These are phyloP conservation scores for Hippophae gyantsensis DNA, from an alignment of 306 rosid genomes.

Conservation along the genomic window DNA sequence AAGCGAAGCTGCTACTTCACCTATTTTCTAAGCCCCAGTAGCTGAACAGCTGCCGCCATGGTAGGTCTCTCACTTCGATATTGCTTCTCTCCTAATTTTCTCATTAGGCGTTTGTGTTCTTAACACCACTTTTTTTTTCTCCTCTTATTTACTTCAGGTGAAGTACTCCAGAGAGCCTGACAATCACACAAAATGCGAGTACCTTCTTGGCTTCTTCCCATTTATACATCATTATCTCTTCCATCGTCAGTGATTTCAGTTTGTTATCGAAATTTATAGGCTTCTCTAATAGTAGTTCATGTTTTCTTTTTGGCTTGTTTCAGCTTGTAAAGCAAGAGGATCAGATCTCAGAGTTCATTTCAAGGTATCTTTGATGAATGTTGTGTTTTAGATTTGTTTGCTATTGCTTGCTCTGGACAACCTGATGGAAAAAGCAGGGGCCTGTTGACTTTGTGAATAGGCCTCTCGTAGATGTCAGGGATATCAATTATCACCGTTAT, in stretches of 20 bases:
- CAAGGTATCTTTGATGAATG: conserved; percentile 40
- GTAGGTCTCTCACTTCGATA: conserved; percentile 15
- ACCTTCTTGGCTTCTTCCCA: neutral
- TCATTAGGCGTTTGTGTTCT: neutral
- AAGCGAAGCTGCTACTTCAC: too few relatives aligned
- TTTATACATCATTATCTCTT: neutral
- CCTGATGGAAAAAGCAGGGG: conserved; percentile 27
- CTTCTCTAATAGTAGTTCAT: neutral
- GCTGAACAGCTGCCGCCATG: conserved; percentile 34
- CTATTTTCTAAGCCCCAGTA: too few relatives aligned
- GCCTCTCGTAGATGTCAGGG: conserved; percentile 41
- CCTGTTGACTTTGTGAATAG: conserved; percentile 40
- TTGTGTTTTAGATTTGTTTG: neutral
- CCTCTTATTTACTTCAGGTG: conserved; percentile 37
- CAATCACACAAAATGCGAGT: conserved; percentile 72
- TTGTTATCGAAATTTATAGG: neutral
- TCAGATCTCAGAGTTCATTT: conserved; percentile 87
- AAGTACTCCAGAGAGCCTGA: conserved; percentile 94
- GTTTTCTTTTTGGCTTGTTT: conserved; percentile 1
- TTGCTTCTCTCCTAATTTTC: neutral
- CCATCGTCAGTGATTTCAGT: neutral
- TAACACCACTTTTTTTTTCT: neutral
- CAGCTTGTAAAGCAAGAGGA: conserved; percentile 98
- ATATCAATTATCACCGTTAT: conserved; percentile 5
- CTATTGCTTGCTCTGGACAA: neutral